A percentile compares a stretch with the other conserved stretches of the same genome.
Evolutionary conservation across 1,284 basidiomycete genomes (phyloP).

Genomic region (Vanrija sp.): DNA sequence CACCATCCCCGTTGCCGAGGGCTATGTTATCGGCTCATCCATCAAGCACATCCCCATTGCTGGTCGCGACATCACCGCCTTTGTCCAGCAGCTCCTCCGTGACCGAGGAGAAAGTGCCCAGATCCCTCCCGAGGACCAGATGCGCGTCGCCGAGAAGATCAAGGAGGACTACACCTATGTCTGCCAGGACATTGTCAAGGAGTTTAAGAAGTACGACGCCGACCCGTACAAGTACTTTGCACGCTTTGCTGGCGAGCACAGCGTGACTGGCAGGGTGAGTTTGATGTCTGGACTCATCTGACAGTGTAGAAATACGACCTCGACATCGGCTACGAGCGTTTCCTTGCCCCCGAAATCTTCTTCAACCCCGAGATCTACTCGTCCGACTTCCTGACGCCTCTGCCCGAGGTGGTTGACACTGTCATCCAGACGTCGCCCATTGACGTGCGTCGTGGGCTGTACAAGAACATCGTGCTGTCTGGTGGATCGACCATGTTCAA

Average conservation of each 20-base stretch:
- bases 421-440: slow-evolving; percentile 97
- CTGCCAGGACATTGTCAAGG: slow-evolving; percentile 98
- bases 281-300: neutral
- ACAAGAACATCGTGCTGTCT: slow-evolving; percentile 95
- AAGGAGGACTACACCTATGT: slow-evolving; percentile 99
- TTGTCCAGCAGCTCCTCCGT: slow-evolving; percentile 92
- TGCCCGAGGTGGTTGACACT: slow-evolving; percentile 93
- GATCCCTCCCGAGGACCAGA: slow-evolving; percentile 95
- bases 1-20: slow-evolving; percentile 64
- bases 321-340: slow-evolving; percentile 97
- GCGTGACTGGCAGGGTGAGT: slow-evolving; percentile 82
- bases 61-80: slow-evolving; percentile 94
- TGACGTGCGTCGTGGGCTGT: slow-evolving; percentile 86
- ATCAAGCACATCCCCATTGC: slow-evolving; percentile 99
- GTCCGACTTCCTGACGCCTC: slow-evolving; percentile 94
- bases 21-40: slow-evolving; percentile 97
- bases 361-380: slow-evolving; percentile 99
- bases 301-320: slow-evolving; percentile 71
- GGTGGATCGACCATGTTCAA: slow-evolving; percentile 99
- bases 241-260: slow-evolving; percentile 87
- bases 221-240: slow-evolving; percentile 97
- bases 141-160: slow-evolving; percentile 87
- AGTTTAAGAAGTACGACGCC: slow-evolving; percentile 95
- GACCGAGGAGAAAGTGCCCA: slow-evolving; percentile 87
- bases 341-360: slow-evolving; percentile 98